Conservation (phyloP, 2,329 filamentous ascomycete species). For the Fusarium transvaalense region DNA sequence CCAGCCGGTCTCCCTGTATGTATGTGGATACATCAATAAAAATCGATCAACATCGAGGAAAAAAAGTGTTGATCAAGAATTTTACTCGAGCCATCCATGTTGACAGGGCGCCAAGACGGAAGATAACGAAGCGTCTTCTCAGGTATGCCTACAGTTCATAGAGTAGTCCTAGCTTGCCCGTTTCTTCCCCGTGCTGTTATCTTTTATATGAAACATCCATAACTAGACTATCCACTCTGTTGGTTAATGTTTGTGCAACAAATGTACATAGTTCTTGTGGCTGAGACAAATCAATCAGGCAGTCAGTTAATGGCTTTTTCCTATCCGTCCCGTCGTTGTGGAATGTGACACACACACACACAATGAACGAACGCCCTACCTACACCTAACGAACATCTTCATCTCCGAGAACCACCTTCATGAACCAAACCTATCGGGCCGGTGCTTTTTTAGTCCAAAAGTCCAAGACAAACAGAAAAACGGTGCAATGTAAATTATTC, state of each 20-base stretch:
- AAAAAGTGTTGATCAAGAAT: constrained; percentile 5
- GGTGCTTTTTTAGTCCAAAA: background rate
- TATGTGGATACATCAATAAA: constrained; percentile 15
- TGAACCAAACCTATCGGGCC: constrained; percentile 9
- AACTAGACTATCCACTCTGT: background rate
- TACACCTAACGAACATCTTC: background rate
- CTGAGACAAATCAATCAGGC: constrained; percentile 9
- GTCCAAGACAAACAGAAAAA: background rate
- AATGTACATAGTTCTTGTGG: background rate
- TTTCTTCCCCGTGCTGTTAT: background rate
- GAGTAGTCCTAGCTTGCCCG: background rate
- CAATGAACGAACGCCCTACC: background rate
- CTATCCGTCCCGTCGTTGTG: background rate
- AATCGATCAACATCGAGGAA: constrained; percentile 3
- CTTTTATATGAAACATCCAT: background rate
- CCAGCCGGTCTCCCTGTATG: constrained; percentile 7
- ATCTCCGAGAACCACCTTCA: constrained; percentile 16
- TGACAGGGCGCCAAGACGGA: constrained; percentile 9
- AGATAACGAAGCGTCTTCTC: background rate
- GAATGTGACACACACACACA: constrained; percentile 3
- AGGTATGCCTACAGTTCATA: background rate
- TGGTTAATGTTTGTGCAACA: constrained; percentile 2
- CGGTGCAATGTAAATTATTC: background rate
- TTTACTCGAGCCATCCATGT: background rate
- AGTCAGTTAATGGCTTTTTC: background rate